A percentile compares a stretch with the other conserved stretches of the same genome.
phyloP scores from a whole-genome alignment of 2,329 filamentous ascomycete genomes.

The Elsinoe necatrix region DNA sequence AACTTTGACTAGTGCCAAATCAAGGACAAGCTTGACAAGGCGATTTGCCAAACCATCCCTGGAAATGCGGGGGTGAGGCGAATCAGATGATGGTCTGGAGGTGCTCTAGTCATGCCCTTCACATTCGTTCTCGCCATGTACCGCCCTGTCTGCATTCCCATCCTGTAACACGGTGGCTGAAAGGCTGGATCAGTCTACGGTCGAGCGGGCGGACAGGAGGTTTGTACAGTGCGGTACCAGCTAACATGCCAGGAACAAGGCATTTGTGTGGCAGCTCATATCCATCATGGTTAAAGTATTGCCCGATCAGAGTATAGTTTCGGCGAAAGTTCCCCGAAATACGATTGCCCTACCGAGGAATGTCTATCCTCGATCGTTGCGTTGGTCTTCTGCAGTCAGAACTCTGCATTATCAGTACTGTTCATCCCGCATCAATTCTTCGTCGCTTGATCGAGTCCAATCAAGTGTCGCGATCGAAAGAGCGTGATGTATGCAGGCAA shows the following conservation, averaged over 20 bases:
- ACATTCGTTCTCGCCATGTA: neutral
- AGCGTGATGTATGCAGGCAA: neutral
- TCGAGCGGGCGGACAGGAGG: neutral
- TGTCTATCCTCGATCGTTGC: neutral
- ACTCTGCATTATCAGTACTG: neutral
- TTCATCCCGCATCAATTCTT: neutral
- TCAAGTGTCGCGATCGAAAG: neutral
- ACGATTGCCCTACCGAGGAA: neutral
- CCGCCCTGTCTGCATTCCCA: neutral
- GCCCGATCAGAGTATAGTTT: neutral
- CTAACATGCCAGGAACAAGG: neutral
- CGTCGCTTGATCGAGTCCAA: neutral
- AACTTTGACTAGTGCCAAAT: slow-evolving; percentile 13
- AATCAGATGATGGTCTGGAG: neutral
- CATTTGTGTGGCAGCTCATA: neutral
- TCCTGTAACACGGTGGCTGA: neutral
- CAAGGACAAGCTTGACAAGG: slow-evolving; percentile 11
- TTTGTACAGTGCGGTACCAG: neutral
- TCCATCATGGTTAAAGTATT: slow-evolving; percentile 1
- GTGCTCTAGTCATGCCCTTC: neutral
- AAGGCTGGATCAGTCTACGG: neutral
- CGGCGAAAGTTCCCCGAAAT: slow-evolving; percentile 3
- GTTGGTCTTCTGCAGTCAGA: neutral
- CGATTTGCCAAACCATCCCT: slow-evolving; percentile 10
- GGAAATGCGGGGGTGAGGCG: slow-evolving; percentile 8